phyloP scores from a whole-genome alignment of 176 grass and related monocot genomes.

The Saccharum officinarum region DNA sequence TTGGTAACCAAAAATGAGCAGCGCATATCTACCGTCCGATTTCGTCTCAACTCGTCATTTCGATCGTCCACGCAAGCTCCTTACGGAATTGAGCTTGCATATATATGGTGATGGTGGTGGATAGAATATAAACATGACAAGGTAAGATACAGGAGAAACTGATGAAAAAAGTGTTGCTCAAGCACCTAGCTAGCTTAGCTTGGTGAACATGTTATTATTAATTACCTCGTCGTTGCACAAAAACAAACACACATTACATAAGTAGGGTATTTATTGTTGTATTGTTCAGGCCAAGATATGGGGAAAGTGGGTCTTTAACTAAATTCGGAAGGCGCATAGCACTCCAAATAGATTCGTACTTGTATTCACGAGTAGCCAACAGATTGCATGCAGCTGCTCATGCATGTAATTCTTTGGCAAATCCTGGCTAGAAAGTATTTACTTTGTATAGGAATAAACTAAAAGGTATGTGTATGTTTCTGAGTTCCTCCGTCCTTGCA shows the following conservation, averaged over 20 bases:
- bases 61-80: not conserved
- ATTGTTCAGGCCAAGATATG: not conserved
- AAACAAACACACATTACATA: not conserved
- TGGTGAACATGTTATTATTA: slow-evolving; percentile 4
- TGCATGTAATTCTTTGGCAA: slow-evolving; percentile 24
- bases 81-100: no score
- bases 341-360: not conserved
- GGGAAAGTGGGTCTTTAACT: not conserved
- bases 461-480: not conserved
- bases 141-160: not conserved
- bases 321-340: not conserved
- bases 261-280: slow-evolving; percentile 22
- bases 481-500: not conserved
- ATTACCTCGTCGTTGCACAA: slow-evolving; percentile 11
- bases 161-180: slow-evolving; percentile 1
- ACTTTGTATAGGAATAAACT: slow-evolving; percentile 23
- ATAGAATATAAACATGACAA: not conserved
- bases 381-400: not conserved
- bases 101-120: not conserved
- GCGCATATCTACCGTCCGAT: not conserved
- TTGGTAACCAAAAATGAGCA: not conserved
- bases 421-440: not conserved
- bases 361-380: slow-evolving; percentile 6
- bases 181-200: not conserved
- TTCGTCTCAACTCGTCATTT: not conserved